Base-by-base conservation (phyloP, 2,329 filamentous ascomycete genomes). In the Clarireedia homoeocarpa region DNA sequence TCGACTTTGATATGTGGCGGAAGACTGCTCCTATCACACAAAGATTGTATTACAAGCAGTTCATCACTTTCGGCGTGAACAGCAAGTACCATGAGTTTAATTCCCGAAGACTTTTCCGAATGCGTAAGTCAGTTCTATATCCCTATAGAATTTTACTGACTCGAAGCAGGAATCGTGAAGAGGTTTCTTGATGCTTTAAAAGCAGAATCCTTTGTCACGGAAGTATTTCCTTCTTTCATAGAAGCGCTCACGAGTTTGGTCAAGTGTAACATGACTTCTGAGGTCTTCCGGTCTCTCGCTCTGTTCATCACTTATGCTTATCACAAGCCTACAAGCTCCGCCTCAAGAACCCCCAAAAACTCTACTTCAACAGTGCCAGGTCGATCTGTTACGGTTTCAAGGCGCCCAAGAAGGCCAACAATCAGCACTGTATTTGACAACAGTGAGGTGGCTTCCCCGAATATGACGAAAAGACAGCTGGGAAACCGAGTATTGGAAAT, bases 1-100 rank as follows among this genome's bases (percentile, higher is more conserved):
- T 97, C 53, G 94, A 99, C 71, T 83, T 95, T 62, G 92, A 96
- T 65, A 87, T 92, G 20, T 99, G 94, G 94, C 83, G 92, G 61
- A 85, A 83, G 71, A 88, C 88, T 23, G 85, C 88, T 36, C 69
- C 83, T 5, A 79, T 84, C 17, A 89, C 91, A 0, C 90, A 96
- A 67, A 85, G 88, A 64, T 76, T 96, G 24, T 99, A 97, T 71
- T 97, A 96, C 72, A 84, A 85, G 59, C 94, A 99, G 68, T 97
- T 97, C 66, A 77, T 86, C 59, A 86, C 85, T 0, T 96, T 99
- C 72, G 87, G 89, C 1, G 82, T 87, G n/a, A 86, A 86, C 65
- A 96, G 92, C 77, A 91, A 94, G 68, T 87, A 95, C 66, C 89
- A 91, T 67, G 85, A 89, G 58, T 97, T 97, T 72, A 99, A 99